Evolutionary conservation across 305 asterid genomes (phyloP), one percentile per base, ranked within the genome.

Genomic region (Fraxinus latifolia): DNA sequence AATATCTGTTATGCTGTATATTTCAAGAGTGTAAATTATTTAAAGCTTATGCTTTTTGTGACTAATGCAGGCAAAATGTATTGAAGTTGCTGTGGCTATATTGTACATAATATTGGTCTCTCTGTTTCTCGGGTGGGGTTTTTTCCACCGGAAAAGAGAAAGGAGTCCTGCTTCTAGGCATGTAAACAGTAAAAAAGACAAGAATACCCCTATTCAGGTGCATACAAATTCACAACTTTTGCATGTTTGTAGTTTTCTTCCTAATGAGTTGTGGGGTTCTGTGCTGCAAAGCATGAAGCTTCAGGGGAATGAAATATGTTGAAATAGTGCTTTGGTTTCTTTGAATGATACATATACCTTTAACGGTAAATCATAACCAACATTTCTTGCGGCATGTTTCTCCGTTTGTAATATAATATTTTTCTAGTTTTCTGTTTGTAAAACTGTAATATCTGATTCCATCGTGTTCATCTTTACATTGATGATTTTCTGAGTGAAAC

Each of bases 201-300:
- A 96, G 81, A 92, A 92, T 85, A 62, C 93, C 82, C 97, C 98
- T 78, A 93, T 92, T 97, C 99, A 96, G 99, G 99, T 93, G 79
- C 39, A 78, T 82, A 36, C 80, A 81, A 31, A 75, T 80, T n/a
- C 53, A 76, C 23, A 77, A 80, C 67, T 42, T 79, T 74, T 50
- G 47, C 39, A 81, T n/a, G 4, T 75, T 80, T 68, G 70, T 17
- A 15, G 37, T 67, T 29, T 17, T 67, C n/a, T 71, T 50, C 73
- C 5, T 62, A 75, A 21, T 27, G 15, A 39, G 17, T 76, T 68
- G n/a, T 77, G 81, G 60, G 33, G 31, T 83, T 82, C 33, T 74
- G 39, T 73, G 74, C 53, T 37, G 68, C 32, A 15, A 55, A 23
- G 2, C 2, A 34, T 21, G 65, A 81, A 7, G 53, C 44, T 71